Evolutionary conservation across 108 stramenopile genomes (phyloP).

Genomic region (Stephanodiscus triporus): DNA sequence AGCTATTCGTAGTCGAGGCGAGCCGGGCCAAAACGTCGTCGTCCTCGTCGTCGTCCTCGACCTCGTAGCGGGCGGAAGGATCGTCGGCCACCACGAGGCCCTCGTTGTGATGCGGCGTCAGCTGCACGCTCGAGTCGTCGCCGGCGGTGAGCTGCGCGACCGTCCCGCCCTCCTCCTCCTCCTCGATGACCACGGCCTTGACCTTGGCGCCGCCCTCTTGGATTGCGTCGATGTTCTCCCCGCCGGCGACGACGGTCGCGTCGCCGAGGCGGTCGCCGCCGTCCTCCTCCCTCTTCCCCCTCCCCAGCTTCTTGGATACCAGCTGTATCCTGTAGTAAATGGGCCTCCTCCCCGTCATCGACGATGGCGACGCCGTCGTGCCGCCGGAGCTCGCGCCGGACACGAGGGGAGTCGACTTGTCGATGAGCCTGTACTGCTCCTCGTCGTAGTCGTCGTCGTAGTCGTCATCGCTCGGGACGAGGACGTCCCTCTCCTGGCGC

Average conservation of each 20-base stretch:
- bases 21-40: not conserved
- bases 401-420: too few relatives aligned
- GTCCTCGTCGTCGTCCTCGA: not conserved
- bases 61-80: not conserved
- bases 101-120: slow-evolving; percentile 1
- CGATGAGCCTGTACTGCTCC: not conserved
- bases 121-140: slow-evolving; percentile 4
- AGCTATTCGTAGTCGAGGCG: not conserved
- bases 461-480: not conserved
- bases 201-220: too few relatives aligned
- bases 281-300: not conserved
- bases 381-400: too few relatives aligned
- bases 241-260: slow-evolving; percentile 1
- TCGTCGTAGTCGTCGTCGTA: not conserved
- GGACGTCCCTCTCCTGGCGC: not conserved
- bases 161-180: not conserved
- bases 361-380: too few relatives aligned
- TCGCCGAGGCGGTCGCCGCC: too few relatives aligned
- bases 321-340: too few relatives aligned
- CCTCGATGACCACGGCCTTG: not conserved
- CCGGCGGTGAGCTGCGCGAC: slow-evolving; percentile 4
- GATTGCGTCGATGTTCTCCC: too few relatives aligned
- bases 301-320: not conserved
- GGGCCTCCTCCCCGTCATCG: too few relatives aligned
- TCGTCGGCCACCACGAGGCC: not conserved